These are phyloP conservation scores for Fusarium sp. DNA, from an alignment of 2,329 filamentous ascomycete species.

Conservation along the genomic window DNA sequence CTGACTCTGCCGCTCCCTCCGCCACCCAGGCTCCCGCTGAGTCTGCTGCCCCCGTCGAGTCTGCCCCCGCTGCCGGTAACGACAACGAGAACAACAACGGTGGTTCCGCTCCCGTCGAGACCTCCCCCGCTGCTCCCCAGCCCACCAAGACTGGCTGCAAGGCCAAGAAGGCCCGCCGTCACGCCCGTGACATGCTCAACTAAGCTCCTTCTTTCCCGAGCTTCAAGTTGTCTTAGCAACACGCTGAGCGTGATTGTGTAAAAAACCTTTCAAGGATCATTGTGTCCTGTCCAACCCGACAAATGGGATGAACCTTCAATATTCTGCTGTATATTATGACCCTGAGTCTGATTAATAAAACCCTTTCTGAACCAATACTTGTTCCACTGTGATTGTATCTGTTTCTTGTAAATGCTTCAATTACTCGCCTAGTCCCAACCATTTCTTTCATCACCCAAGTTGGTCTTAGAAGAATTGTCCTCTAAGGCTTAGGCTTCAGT, in stretches of 20 bases:
- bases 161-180: constrained; percentile 45
- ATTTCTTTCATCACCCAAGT: too few relatives aligned
- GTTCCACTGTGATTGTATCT: background rate
- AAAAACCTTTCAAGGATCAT: constrained; percentile 30
- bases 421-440: too few relatives aligned
- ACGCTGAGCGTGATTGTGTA: constrained; percentile 38
- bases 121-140: constrained; percentile 27
- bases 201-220: constrained; percentile 31
- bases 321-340: constrained; percentile 49
- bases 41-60: constrained; percentile 20
- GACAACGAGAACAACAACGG: constrained; percentile 6
- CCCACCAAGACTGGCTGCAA: constrained; percentile 40
- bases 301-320: constrained; percentile 38
- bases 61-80: constrained; percentile 11
- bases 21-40: constrained; percentile 3
- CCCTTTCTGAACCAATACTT: background rate
- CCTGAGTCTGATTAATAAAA: constrained; percentile 39
- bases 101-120: constrained; percentile 22
- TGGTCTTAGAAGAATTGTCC: accelerated
- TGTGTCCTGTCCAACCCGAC: constrained; percentile 7
- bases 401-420: background rate
- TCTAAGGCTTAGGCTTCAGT: too few relatives aligned
- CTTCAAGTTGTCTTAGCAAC: constrained; percentile 4
- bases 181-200: constrained; percentile 41
- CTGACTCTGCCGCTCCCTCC: constrained; percentile 8